Evolutionary conservation across 2,329 filamentous ascomycete species (phyloP).

Genomic region (Hypoxylon sp.): DNA sequence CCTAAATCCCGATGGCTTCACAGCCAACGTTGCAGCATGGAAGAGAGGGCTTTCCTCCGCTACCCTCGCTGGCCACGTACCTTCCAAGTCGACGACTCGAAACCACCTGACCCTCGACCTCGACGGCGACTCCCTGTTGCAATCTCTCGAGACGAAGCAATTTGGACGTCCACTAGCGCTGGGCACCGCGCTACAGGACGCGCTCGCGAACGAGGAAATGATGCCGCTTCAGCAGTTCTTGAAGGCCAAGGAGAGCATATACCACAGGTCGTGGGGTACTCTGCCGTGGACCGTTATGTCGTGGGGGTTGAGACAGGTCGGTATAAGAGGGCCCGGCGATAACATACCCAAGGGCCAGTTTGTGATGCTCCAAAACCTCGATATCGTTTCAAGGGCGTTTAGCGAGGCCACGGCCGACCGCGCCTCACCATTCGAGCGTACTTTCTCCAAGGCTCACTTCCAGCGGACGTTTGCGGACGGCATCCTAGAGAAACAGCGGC

Average conservation of each 20-base stretch:
- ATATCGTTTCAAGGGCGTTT: slow-evolving; percentile 65
- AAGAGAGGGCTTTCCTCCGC: slow-evolving; percentile 75
- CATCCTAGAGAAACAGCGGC: slow-evolving; percentile 55
- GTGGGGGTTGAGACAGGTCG: slow-evolving; percentile 78
- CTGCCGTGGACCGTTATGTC: slow-evolving; percentile 74
- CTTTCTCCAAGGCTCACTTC: slow-evolving; percentile 74
- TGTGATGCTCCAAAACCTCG: slow-evolving; percentile 70
- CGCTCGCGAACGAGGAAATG: slow-evolving; percentile 72
- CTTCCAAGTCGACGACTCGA: slow-evolving; percentile 52
- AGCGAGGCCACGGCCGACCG: slow-evolving; percentile 52
- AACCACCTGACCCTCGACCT: slow-evolving; percentile 62
- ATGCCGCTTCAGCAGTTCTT: slow-evolving; percentile 76
- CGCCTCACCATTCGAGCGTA: slow-evolving; percentile 66
- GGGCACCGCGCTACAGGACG: slow-evolving; percentile 79
- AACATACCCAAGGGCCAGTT: slow-evolving; percentile 68
- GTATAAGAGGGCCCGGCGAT: slow-evolving; percentile 60
- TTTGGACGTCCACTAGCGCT: slow-evolving; percentile 84
- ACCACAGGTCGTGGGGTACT: slow-evolving; percentile 72
- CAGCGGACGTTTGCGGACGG: slow-evolving; percentile 62
- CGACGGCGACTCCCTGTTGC: slow-evolving; percentile 68
- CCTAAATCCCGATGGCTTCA: slow-evolving; percentile 85
- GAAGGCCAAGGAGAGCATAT: slow-evolving; percentile 71
- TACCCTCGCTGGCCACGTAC: slow-evolving; percentile 64
- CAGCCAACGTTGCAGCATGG: slow-evolving; percentile 83
- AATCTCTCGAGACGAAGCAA: slow-evolving; percentile 76